Conservation (phyloP, 1,284 basidiomycete genomes). For the Papiliotrema fonsecae region DNA sequence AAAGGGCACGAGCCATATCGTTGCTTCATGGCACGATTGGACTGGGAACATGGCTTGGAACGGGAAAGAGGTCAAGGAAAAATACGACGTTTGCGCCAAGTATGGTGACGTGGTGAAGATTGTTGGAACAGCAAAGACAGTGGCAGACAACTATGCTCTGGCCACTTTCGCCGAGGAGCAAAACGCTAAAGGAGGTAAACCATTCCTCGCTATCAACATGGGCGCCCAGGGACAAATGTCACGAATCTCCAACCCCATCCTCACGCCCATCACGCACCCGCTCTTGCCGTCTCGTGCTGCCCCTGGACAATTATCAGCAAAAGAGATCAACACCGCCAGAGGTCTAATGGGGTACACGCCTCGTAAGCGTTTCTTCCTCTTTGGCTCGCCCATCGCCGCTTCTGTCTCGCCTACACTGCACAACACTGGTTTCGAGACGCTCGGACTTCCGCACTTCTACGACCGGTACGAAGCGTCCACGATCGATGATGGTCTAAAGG, state of each 20-base stretch:
- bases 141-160: constrained; percentile 77
- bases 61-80: constrained; percentile 60
- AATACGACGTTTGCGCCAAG: constrained; percentile 61
- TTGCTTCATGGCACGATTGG: constrained; percentile 95
- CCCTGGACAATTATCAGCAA: constrained; percentile 86
- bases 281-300: constrained; percentile 77
- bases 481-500: constrained; percentile 63
- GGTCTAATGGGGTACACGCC: constrained; percentile 75
- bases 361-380: constrained; percentile 70
- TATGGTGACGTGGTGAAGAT: constrained; percentile 90
- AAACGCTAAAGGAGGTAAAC: constrained; percentile 55
- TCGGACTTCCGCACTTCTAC: constrained; percentile 77
- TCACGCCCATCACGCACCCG: constrained; percentile 87
- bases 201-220: constrained; percentile 93
- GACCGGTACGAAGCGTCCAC: constrained; percentile 67
- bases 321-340: constrained; percentile 75
- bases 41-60: constrained; percentile 81
- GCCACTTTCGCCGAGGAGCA: constrained; percentile 62
- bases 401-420: constrained; percentile 92
- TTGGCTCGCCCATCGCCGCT: constrained; percentile 81
- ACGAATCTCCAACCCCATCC: constrained; percentile 75
- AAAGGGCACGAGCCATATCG: constrained; percentile 72
- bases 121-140: constrained; percentile 70
- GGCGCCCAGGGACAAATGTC: constrained; percentile 83
- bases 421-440: constrained; percentile 75